Evolutionary conservation across 257 asterid genomes (phyloP), one percentile per base, ranked within the genome.

Genomic region (Solanum megistacrolobum): DNA sequence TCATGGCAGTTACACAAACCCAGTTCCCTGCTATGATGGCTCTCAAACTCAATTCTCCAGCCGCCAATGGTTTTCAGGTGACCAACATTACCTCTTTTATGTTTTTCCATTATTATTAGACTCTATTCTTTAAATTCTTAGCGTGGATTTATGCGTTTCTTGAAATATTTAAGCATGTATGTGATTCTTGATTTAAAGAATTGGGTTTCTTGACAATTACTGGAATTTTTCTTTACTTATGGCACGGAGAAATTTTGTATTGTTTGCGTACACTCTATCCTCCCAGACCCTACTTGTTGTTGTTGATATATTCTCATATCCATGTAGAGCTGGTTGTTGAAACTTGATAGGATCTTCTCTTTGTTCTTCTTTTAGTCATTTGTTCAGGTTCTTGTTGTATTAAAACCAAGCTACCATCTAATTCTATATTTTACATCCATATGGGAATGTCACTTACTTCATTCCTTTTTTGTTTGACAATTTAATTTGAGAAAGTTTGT

Each of bases 11-110:
- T n/a, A 39, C 90, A 39, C 43, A 82, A 48, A n/a, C 20, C 66
- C 39, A 81, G 7, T 81, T 81, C 39, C 29, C 85, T 43, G 7
- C 38, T 14, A 83, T 12, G 52, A 95, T 93, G 95, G 89, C 96
- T 83, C 94, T 93, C 92, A 92, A 92, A 85, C 92, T 93, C 87
- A 90, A 89, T 84, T 91, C 95, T 75, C 90, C 94, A 16, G 91
- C 92, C 65, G 88, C 92, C 48, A 88, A 83, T 83, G 88, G 87
- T n/a, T 89, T 87, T 73, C 92, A 90, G 95, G 96, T 95, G 73
- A 31, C 82, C 84, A 48, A 21, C 36, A 34, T 55, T 41, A 16
- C n/a, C 23, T 25, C 46, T 12, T 39, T n/a, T n/a, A 12, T 0
- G n/a, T 25, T 79, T 43, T 14, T 14, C 9, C 58, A 76, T 38